Evolutionary conservation across 2,329 filamentous ascomycete species (phyloP).

Genomic region (Aspergillus awamori): DNA sequence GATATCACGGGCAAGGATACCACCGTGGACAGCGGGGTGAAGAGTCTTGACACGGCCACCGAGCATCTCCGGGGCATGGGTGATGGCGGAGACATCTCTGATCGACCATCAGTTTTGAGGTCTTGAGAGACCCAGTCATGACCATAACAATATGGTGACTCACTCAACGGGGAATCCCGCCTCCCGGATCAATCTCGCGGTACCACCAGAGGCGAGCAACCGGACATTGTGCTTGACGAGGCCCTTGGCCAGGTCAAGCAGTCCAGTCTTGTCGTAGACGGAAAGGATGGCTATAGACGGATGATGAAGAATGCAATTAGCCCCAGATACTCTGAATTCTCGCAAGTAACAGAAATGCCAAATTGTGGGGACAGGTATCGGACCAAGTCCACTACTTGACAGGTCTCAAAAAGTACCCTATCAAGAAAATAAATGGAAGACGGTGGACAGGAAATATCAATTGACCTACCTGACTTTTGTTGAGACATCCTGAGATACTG

Average conservation of each 20-base stretch:
- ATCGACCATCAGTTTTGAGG: slow-evolving; percentile 14
- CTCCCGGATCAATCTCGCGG: slow-evolving; percentile 93
- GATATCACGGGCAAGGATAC: slow-evolving; percentile 89
- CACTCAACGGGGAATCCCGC: slow-evolving; percentile 94
- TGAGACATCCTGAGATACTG: slow-evolving; percentile 39
- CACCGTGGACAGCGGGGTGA: slow-evolving; percentile 83
- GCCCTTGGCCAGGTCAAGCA: slow-evolving; percentile 89
- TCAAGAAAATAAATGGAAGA: slow-evolving; percentile 18
- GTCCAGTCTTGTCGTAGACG: slow-evolving; percentile 97
- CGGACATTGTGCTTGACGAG: slow-evolving; percentile 86
- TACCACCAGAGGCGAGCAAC: slow-evolving; percentile 91
- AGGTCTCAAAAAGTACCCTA: slow-evolving; percentile 3
- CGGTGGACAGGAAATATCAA: slow-evolving; percentile 10
- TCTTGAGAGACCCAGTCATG: slow-evolving; percentile 2
- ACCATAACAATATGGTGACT: slow-evolving; percentile 39
- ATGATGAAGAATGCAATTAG: slow-evolving; percentile 13
- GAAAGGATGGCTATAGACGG: slow-evolving; percentile 76
- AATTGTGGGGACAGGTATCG: slow-evolving; percentile 20
- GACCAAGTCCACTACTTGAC: slow-evolving; percentile 25
- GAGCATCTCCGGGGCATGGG: slow-evolving; percentile 95
- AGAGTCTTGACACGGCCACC: slow-evolving; percentile 92
- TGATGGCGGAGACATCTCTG: slow-evolving; percentile 96
- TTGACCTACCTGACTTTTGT: slow-evolving; percentile 44
- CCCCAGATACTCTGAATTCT: slow-evolving; percentile 5
- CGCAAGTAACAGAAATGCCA: slow-evolving; percentile 16